Evolutionary conservation across 371 early-diverging fungal genomes (phyloP).

Genomic region (Rhizomucor miehei): DNA sequence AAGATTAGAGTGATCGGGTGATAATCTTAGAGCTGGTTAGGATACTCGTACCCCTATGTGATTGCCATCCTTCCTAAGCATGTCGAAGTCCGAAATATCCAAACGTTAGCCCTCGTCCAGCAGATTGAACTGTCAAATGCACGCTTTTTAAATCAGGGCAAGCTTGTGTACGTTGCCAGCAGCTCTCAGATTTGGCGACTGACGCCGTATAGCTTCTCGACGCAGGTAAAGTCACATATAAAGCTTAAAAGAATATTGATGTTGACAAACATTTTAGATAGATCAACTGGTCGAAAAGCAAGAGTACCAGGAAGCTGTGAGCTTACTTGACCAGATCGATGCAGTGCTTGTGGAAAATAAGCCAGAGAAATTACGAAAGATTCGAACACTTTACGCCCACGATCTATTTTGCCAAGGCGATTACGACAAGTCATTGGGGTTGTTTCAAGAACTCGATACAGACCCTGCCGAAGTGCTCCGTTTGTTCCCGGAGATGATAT

Average conservation of each 20-base stretch:
- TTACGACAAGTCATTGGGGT: conserved; percentile 75
- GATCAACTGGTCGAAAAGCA: conserved; percentile 76
- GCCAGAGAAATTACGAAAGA: conserved; percentile 56
- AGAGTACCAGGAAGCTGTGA: conserved; percentile 84
- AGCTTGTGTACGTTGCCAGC: conserved; percentile 80
- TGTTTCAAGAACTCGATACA: conserved; percentile 79
- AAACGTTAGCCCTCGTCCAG: conserved; percentile 80
- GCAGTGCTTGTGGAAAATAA: conserved; percentile 81
- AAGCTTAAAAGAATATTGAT: neutral
- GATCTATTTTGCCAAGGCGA: conserved; percentile 75
- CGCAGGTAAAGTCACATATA: conserved; percentile 71
- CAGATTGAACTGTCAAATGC: conserved; percentile 64
- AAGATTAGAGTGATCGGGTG: neutral
- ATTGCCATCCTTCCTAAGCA: conserved; percentile 66
- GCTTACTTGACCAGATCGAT: conserved; percentile 84
- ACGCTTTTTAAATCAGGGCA: conserved; percentile 62
- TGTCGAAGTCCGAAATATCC: conserved; percentile 86
- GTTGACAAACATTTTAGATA: conserved; percentile 31
- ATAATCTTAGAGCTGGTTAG: conserved; percentile 13
- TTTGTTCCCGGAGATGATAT: conserved; percentile 75
- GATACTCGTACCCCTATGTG: conserved; percentile 75
- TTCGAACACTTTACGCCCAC: conserved; percentile 82
- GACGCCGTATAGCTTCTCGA: conserved; percentile 81
- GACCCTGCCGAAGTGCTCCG: conserved; percentile 83
- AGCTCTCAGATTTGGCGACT: conserved; percentile 80